phyloP scores from a whole-genome alignment of 768 basidiomycete species.

The Auricularia sp. region DNA sequence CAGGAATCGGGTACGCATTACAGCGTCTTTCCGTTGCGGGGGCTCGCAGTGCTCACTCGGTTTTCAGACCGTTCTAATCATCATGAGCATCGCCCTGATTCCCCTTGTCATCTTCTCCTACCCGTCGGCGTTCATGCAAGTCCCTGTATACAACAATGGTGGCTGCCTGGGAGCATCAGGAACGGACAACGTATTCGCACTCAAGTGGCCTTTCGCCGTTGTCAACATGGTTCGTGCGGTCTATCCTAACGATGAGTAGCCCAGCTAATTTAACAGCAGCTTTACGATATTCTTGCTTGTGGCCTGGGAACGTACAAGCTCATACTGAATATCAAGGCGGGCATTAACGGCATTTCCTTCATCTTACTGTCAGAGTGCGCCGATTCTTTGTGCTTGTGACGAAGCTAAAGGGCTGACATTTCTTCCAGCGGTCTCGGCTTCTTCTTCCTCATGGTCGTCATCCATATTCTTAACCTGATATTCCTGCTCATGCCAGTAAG shows the following conservation, averaged over 20 bases:
- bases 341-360: not conserved
- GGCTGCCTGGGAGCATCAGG: not conserved
- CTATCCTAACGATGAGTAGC: too few species aligned
- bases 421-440: not conserved
- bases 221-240: not conserved
- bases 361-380: not conserved
- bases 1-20: not conserved
- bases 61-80: not conserved
- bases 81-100: not conserved
- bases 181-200: not conserved
- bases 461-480: not conserved
- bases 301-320: not conserved
- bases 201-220: not conserved
- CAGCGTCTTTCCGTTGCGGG: not conserved
- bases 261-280: not conserved
- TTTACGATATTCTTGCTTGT: not conserved
- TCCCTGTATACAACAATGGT: not conserved
- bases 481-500: not conserved
- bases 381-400: too few species aligned
- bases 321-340: not conserved
- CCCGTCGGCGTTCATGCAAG: not conserved
- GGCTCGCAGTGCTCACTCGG: too few species aligned
- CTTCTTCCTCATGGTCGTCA: not conserved
- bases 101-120: not conserved
- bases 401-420: not conserved